These are phyloP conservation scores for Fusarium continuum DNA, from an alignment of 2,329 filamentous ascomycete genomes.

Conservation along the genomic window DNA sequence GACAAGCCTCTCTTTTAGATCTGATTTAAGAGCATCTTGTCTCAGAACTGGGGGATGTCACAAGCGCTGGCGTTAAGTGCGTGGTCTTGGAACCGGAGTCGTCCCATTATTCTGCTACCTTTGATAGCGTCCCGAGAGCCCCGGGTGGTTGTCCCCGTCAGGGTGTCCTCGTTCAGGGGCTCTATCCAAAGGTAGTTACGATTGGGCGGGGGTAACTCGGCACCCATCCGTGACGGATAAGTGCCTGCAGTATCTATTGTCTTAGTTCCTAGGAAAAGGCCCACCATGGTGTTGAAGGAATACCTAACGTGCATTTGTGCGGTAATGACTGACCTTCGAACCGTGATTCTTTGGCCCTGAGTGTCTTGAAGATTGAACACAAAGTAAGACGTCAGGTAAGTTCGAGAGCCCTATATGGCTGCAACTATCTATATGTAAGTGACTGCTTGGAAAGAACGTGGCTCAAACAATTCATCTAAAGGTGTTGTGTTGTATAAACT, in stretches of 20 bases:
- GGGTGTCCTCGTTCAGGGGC: constrained; percentile 17
- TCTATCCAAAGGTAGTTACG: neutral
- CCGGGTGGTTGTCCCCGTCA: constrained; percentile 10
- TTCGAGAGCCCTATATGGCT: neutral
- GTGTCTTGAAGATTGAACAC: neutral
- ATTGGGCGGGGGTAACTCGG: constrained; percentile 24
- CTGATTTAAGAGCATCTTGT: neutral
- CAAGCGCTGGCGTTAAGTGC: constrained; percentile 12
- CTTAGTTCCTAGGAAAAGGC: neutral
- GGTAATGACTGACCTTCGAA: neutral
- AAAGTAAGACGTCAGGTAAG: neutral
- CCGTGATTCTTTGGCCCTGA: neutral
- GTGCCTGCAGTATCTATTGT: constrained; percentile 22
- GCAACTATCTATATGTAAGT: neutral
- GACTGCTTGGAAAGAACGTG: constrained; percentile 4
- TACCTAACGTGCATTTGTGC: neutral
- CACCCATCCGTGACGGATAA: constrained; percentile 24
- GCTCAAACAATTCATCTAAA: neutral
- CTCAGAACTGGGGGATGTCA: neutral
- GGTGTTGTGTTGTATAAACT: neutral
- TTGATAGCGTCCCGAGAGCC: constrained; percentile 20
- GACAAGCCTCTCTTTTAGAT: neutral
- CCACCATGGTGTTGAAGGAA: neutral
- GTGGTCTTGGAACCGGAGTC: constrained; percentile 12
- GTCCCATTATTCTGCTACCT: constrained; percentile 8